Evolutionary conservation across 2,329 filamentous ascomycete species (phyloP).

Genomic region (Ascochyta rabiei): DNA sequence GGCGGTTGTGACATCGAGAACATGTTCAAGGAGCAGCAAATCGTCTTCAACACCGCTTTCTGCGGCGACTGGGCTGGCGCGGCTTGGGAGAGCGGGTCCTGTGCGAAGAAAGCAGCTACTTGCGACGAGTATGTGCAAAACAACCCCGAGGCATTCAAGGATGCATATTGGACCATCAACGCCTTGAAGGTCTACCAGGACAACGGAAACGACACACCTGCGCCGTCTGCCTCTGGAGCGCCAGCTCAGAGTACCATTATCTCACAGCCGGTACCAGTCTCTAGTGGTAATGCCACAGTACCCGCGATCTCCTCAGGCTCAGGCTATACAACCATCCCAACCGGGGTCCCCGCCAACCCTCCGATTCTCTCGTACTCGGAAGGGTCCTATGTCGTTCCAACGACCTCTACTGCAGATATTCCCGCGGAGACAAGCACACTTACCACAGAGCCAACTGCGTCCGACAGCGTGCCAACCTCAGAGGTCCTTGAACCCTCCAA

Average conservation of each 20-base stretch:
- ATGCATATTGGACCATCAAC: slow-evolving; percentile 77
- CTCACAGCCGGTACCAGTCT: slow-evolving; percentile 16
- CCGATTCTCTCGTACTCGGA: slow-evolving; percentile 6
- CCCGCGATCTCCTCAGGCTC: slow-evolving; percentile 8
- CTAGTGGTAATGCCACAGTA: slow-evolving; percentile 14
- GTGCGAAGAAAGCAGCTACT: slow-evolving; percentile 64
- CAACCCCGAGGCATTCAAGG: slow-evolving; percentile 71
- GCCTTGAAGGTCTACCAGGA: slow-evolving; percentile 49
- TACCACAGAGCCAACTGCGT: background rate
- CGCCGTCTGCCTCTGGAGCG: slow-evolving; percentile 17
- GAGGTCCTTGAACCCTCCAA: slow-evolving; percentile 2
- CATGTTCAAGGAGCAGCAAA: slow-evolving; percentile 73
- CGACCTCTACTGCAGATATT: background rate
- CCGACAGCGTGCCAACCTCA: slow-evolving; percentile 3
- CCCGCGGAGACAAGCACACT: slow-evolving; percentile 4
- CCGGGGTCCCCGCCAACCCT: slow-evolving; percentile 5
- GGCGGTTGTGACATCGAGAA: slow-evolving; percentile 71
- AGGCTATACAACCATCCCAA: slow-evolving; percentile 12
- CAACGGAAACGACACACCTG: slow-evolving; percentile 22
- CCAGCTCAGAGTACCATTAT: slow-evolving; percentile 20
- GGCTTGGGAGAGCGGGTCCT: slow-evolving; percentile 68
- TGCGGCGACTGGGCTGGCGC: slow-evolving; percentile 82
- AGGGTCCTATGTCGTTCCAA: slow-evolving; percentile 3
- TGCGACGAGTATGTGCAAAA: slow-evolving; percentile 75
- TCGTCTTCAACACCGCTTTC: slow-evolving; percentile 83